A percentile compares a stretch with the other conserved stretches of the same genome.
phyloP scores from a whole-genome alignment of 192 early-diverging fungal genomes.

The Coemansia sp. region DNA sequence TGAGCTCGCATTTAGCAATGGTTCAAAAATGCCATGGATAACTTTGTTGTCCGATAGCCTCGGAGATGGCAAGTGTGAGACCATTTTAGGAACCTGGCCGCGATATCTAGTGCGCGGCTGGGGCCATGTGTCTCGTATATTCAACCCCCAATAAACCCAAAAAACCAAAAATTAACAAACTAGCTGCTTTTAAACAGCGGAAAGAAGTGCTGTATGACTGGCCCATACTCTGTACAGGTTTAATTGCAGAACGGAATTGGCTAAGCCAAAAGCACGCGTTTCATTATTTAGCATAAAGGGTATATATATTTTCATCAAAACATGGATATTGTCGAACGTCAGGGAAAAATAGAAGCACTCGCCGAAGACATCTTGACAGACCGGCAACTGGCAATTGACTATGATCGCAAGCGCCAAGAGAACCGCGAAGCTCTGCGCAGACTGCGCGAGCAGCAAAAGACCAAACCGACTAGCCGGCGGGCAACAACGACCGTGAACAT shows the following conservation, averaged over 20 bases:
- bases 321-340: constrained; percentile 41
- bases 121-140: constrained; percentile 49
- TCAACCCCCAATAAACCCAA: not conserved
- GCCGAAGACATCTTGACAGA: constrained; percentile 52
- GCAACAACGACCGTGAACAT: constrained; percentile 44
- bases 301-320: not conserved
- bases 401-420: constrained; percentile 41
- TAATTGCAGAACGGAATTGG: not conserved
- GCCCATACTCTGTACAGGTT: not conserved
- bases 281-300: not conserved
- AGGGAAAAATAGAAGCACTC: constrained; percentile 34
- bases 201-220: not conserved
- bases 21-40: constrained; percentile 40
- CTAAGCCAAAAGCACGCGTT: not conserved
- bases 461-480: constrained; percentile 19
- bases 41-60: constrained; percentile 27
- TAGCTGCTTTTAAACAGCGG: not conserved
- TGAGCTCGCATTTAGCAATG: constrained; percentile 11
- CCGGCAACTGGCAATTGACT: constrained; percentile 40
- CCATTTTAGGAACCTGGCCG: constrained; percentile 39
- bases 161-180: not conserved
- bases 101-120: constrained; percentile 12
- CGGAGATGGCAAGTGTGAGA: constrained; percentile 42
- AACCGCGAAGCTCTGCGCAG: constrained; percentile 39
- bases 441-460: constrained; percentile 21